phyloP scores from a whole-genome alignment of 306 rosid genomes.

The Vigna nakashimae region DNA sequence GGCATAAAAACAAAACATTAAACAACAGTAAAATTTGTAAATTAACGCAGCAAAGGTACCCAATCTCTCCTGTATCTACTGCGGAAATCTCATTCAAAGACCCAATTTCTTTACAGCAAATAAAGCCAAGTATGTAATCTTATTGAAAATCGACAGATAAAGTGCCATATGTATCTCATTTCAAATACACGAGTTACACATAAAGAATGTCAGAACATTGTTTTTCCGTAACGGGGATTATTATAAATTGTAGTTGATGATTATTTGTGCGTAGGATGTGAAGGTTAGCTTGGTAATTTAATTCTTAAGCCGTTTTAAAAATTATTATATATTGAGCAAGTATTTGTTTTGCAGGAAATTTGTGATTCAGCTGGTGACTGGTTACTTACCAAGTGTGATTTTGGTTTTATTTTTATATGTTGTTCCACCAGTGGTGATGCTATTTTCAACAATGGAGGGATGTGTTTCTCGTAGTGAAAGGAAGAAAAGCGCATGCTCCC shows the following conservation, averaged over 20 bases:
- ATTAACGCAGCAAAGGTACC: background rate
- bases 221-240: background rate
- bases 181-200: background rate
- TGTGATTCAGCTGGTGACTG: slow-evolving; percentile 75
- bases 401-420: slow-evolving; percentile 67
- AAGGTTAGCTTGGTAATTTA: background rate
- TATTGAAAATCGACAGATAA: background rate
- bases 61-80: background rate
- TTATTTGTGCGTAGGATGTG: slow-evolving; percentile 13
- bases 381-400: slow-evolving; percentile 93
- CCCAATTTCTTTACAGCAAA: slow-evolving; percentile 7
- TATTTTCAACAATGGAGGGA: slow-evolving; percentile 81
- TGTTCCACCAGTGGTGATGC: slow-evolving; percentile 89
- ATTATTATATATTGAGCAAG: slow-evolving; percentile 28
- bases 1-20: slow-evolving; percentile 17
- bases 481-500: slow-evolving; percentile 88
- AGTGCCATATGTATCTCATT: background rate
- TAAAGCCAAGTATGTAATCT: background rate
- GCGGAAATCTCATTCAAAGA: background rate
- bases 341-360: slow-evolving; percentile 60
- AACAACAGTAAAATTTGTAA: background rate
- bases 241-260: background rate
- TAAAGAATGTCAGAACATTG: background rate
- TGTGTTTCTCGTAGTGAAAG: slow-evolving; percentile 85
- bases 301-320: background rate